These are phyloP conservation scores for Lentinus polychrous DNA, from an alignment of 1,284 basidiomycete species.

Conservation along the genomic window DNA sequence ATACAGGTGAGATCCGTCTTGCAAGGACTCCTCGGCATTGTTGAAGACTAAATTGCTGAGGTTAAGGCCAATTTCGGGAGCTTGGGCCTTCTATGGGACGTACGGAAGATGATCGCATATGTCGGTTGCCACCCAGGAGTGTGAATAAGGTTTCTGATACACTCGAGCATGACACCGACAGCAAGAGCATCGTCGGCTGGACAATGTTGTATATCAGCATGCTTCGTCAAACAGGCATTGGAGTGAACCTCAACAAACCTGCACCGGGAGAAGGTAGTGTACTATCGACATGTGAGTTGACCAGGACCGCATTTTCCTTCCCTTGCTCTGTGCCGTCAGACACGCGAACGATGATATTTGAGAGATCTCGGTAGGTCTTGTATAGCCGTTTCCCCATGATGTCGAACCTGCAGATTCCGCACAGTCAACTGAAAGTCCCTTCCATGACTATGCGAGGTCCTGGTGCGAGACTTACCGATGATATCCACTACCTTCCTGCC, in stretches of 20 bases:
- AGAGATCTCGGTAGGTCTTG: conserved; percentile 86
- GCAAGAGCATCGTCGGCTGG: conserved; percentile 79
- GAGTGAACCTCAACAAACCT: background rate
- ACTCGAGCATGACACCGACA: conserved; percentile 91
- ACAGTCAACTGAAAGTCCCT: background rate
- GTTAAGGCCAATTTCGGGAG: background rate
- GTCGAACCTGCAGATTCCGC: conserved; percentile 55
- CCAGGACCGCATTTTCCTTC: conserved; percentile 78
- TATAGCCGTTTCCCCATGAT: conserved; percentile 83
- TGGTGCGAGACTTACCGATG: conserved; percentile 56
- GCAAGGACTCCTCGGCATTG: conserved; percentile 90
- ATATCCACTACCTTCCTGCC: conserved; percentile 78
- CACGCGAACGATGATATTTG: conserved; percentile 86
- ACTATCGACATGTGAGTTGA: conserved; percentile 89
- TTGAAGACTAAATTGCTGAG: conserved; percentile 71
- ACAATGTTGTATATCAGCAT: background rate
- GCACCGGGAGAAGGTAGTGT: conserved; percentile 79
- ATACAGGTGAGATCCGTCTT: conserved; percentile 92
- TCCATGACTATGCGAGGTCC: conserved; percentile 1
- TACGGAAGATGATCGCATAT: conserved; percentile 82
- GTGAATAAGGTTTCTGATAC: conserved; percentile 74
- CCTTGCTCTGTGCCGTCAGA: conserved; percentile 72
- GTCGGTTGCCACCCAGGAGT: conserved; percentile 69
- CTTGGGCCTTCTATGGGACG: conserved; percentile 24
- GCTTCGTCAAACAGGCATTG: background rate